These are phyloP conservation scores for Phymatotrichopsis omnivora DNA, from an alignment of 2,329 filamentous ascomycete genomes.

Conservation along the genomic window DNA sequence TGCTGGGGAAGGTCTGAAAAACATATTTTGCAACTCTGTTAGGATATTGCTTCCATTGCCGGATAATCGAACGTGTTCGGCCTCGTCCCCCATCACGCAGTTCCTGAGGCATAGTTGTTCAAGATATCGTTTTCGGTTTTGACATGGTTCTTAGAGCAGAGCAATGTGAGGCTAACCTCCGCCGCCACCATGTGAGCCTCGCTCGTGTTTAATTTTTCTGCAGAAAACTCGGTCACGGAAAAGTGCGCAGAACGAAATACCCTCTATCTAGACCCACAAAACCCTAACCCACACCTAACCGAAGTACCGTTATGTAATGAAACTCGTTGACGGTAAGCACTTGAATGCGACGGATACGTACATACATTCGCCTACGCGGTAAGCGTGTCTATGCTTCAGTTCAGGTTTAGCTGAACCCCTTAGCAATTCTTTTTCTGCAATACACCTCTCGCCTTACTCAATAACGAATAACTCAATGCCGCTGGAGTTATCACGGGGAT, in stretches of 20 bases:
- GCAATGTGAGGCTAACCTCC: not conserved
- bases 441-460: constrained; percentile 1
- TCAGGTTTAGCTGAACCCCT: not conserved
- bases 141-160: no score
- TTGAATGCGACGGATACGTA: constrained; percentile 1
- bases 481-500: constrained; percentile 1
- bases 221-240: constrained; percentile 12
- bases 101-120: no score
- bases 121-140: no score
- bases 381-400: constrained; percentile 2
- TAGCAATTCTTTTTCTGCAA: constrained; percentile 4
- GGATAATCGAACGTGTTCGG: not conserved
- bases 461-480: constrained; percentile 13
- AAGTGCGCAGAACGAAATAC: constrained; percentile 16
- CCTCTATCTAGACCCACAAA: constrained; percentile 1
- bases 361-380: constrained; percentile 4
- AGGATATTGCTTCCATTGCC: not conserved
- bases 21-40: not conserved
- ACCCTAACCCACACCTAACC: constrained; percentile 1
- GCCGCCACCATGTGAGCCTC: not conserved
- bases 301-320: not conserved
- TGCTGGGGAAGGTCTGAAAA: not conserved
- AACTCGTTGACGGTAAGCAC: not conserved
- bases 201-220: not conserved
- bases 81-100: constrained; percentile 3